Conservation (phyloP, 1,284 basidiomycete species). For the Butyriboletus appendiculatus region DNA sequence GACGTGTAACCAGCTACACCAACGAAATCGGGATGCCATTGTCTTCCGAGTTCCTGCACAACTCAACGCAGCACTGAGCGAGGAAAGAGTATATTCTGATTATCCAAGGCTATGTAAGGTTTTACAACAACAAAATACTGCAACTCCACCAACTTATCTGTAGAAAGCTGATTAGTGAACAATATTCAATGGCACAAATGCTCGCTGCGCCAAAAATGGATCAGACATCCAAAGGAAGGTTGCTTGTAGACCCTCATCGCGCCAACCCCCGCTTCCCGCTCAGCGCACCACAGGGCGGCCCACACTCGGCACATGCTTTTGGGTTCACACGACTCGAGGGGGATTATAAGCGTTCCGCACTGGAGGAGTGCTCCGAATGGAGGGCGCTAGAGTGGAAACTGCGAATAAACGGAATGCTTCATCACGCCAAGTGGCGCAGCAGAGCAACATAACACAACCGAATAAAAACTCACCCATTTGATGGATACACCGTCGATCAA, state of each 20-base stretch:
- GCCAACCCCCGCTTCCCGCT: slow-evolving; percentile 59
- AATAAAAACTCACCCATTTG: slow-evolving; percentile 31
- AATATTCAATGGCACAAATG: background rate
- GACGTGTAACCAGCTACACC: no score
- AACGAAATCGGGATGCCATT: background rate
- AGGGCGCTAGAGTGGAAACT: slow-evolving; percentile 77
- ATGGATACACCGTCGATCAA: background rate
- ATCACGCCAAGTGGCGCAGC: slow-evolving; percentile 44
- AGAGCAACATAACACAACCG: slow-evolving; percentile 1
- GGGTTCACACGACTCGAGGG: slow-evolving; percentile 63
- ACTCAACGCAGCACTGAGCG: background rate
- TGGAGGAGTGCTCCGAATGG: slow-evolving; percentile 65
- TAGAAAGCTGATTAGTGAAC: slow-evolving; percentile 5
- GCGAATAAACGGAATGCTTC: slow-evolving; percentile 71
- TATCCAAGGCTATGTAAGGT: background rate
- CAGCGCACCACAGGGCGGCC: slow-evolving; percentile 70
- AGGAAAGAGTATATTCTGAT: slow-evolving; percentile 5
- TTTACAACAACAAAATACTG: background rate
- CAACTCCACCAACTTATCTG: slow-evolving; percentile 2
- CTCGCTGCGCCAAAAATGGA: slow-evolving; percentile 35
- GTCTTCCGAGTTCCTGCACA: background rate
- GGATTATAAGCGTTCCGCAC: slow-evolving; percentile 61
- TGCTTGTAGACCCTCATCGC: slow-evolving; percentile 54
- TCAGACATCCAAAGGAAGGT: slow-evolving; percentile 81
- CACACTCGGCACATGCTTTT: slow-evolving; percentile 56